A percentile compares a stretch with the other conserved stretches of the same genome.
phyloP scores from a whole-genome alignment of 2,329 filamentous ascomycete species.

The Cytospora piceicola region DNA sequence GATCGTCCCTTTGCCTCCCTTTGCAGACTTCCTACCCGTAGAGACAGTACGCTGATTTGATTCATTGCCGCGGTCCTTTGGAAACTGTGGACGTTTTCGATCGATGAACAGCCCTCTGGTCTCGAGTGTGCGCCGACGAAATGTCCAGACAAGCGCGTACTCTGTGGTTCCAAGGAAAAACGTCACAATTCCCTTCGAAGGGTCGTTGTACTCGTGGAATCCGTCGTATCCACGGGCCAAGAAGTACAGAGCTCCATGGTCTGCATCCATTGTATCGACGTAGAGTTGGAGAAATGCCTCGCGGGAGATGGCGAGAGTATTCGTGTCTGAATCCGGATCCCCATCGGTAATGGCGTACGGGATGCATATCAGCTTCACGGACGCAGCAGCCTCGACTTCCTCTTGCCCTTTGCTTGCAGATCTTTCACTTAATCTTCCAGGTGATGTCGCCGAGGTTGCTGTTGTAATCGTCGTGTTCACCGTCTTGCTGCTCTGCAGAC shows the following conservation, averaged over 20 bases:
- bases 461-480: constrained; percentile 10
- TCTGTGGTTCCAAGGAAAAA: constrained; percentile 35
- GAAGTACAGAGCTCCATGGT: constrained; percentile 35
- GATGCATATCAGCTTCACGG: constrained; percentile 31
- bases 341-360: constrained; percentile 12
- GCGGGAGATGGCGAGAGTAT: constrained; percentile 33
- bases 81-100: constrained; percentile 28
- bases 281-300: constrained; percentile 34
- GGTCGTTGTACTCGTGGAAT: constrained; percentile 34
- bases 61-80: constrained; percentile 2
- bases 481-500: constrained; percentile 23
- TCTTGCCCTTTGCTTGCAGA: constrained; percentile 1
- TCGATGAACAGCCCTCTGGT: constrained; percentile 34
- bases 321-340: constrained; percentile 3
- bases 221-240: constrained; percentile 36
- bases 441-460: constrained; percentile 11
- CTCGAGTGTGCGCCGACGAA: constrained; percentile 28
- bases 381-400: constrained; percentile 29
- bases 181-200: constrained; percentile 30
- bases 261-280: constrained; percentile 33
- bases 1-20: constrained; percentile 2
- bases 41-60: constrained; percentile 4
- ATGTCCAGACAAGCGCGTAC: constrained; percentile 37
- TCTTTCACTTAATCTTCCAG: not conserved
- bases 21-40: constrained; percentile 21